A percentile compares a stretch with the other conserved stretches of the same genome.
Evolutionary conservation across 169 alveolate genomes (phyloP).

Genomic region (Plasmodium knowlesi): DNA sequence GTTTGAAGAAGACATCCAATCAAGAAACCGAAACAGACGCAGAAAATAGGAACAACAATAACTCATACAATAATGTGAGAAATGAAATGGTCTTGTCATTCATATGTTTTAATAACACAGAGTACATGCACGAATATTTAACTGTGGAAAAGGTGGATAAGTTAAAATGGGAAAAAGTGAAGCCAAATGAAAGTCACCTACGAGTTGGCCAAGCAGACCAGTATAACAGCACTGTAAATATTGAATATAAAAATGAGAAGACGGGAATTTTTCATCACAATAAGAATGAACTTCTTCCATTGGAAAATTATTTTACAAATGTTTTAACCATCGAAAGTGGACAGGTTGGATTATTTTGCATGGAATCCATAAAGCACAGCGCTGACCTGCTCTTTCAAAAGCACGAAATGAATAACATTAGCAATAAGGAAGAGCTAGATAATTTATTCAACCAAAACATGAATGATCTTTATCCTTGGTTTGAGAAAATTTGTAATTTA

Average conservation of each 20-base stretch:
- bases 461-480: slow-evolving; percentile 66
- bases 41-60: not conserved
- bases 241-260: not conserved
- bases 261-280: no score
- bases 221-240: not conserved
- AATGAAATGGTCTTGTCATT: slow-evolving; percentile 58
- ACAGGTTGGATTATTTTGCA: slow-evolving; percentile 79
- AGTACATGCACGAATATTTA: slow-evolving; percentile 58
- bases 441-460: slow-evolving; percentile 33
- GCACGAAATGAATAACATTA: slow-evolving; percentile 8
- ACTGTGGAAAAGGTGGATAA: slow-evolving; percentile 45
- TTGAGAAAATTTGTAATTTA: slow-evolving; percentile 59
- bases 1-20: not conserved
- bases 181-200: slow-evolving; percentile 71
- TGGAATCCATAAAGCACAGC: slow-evolving; percentile 75
- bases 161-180: slow-evolving; percentile 73
- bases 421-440: slow-evolving; percentile 47
- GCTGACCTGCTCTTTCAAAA: slow-evolving; percentile 39
- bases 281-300: not conserved
- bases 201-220: not conserved
- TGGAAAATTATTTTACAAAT: slow-evolving; percentile 61
- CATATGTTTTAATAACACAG: slow-evolving; percentile 52
- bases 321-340: slow-evolving; percentile 77
- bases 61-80: slow-evolving; percentile 8
- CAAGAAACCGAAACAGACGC: not conserved